Evolutionary conservation across 2,329 filamentous ascomycete genomes (phyloP), one percentile per base, ranked within the genome.

Genomic region (Diaporthe aspalathi): DNA sequence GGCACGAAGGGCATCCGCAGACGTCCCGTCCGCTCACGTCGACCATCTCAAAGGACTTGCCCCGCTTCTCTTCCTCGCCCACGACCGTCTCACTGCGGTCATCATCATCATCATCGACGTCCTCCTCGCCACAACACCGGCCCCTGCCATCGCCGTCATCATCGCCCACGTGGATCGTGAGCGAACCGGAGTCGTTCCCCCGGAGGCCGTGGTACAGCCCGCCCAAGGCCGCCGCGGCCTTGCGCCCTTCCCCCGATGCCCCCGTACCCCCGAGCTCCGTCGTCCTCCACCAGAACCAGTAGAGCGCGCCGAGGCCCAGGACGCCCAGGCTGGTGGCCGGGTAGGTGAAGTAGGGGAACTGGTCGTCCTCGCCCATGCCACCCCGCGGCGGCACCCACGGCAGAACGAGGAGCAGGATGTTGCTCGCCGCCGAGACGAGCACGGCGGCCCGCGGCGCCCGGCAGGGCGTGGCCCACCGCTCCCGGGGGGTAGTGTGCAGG

Each of bases 331-430:
- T 79, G 11, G 80, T 81, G 2, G 75, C 75, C 12, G 81, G 81
- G 70, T 82, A 82, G 2, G 81, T 80, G 72, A 79, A 83, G 73
- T 78, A 81, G 1, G 78, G 75, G 68, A 82, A 81, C 22, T 76
- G 73, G 7, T 74, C 76, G 70, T 77, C 76, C 24, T 74, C 73
- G 38, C 72, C 72, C 22, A 70, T 72, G 12, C 74, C 71, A 35
- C 68, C 66, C 5, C 72, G 75, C 1, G 80, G 80, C 52, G 80
- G 80, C 7, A 83, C 74, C 80, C 80, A 82, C 4, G 81, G 81
- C 27, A 82, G 71, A 2, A 81, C 65, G 3, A 83, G 73, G 3
- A 83, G 74, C 47, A 81, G 68, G 65, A 75, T 77, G 74, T 83
- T 82, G 60, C 74, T 76, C 0, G 75, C 72, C 2, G 78, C 76